phyloP scores from a whole-genome alignment of 2,329 filamentous ascomycete species.

The Exophiala spinifera region DNA sequence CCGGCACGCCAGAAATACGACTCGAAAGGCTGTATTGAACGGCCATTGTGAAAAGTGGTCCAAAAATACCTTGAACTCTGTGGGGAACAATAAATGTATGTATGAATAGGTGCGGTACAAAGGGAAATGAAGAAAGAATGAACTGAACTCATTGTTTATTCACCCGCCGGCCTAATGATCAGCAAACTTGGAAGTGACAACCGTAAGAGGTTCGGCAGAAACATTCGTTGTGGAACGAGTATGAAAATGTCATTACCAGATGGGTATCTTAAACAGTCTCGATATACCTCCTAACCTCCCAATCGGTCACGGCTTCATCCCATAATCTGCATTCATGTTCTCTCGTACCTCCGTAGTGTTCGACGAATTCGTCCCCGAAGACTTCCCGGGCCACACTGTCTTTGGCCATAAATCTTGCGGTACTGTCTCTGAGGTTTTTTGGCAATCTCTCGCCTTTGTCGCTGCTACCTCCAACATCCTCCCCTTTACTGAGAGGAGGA shows the following conservation, averaged over 20 bases:
- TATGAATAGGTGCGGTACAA: constrained; percentile 1
- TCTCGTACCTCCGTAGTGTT: constrained; percentile 88
- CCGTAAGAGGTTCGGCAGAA: neutral
- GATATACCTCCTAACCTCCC: constrained; percentile 58
- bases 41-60: constrained; percentile 1
- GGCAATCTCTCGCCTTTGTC: constrained; percentile 77
- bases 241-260: constrained; percentile 4
- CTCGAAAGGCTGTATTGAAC: neutral
- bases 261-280: constrained; percentile 27
- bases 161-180: neutral
- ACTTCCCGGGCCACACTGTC: constrained; percentile 89
- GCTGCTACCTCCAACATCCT: constrained; percentile 69
- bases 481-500: constrained; percentile 78
- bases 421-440: constrained; percentile 82
- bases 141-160: constrained; percentile 4
- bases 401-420: constrained; percentile 68
- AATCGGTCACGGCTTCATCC: constrained; percentile 96
- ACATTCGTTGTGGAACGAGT: neutral
- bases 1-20: constrained; percentile 2
- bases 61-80: constrained; percentile 1
- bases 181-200: neutral
- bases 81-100: neutral
- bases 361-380: constrained; percentile 91
- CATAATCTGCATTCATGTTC: constrained; percentile 87
- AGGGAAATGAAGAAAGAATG: constrained; percentile 17